These are phyloP conservation scores for Rubroshorea leprosula DNA, from an alignment of 345 rosid species.

Conservation along the genomic window DNA sequence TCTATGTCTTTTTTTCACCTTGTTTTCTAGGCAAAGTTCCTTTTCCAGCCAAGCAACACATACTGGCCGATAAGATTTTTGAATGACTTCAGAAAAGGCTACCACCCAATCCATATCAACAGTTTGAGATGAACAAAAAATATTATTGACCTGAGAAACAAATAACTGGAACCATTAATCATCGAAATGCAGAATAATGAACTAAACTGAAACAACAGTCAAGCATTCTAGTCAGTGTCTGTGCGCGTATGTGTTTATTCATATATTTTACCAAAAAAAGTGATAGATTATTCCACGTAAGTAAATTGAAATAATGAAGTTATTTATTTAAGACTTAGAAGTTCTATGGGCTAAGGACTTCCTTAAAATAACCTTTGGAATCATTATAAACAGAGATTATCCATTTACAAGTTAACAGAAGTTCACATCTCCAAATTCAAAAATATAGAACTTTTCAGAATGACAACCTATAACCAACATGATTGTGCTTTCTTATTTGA, in stretches of 20 bases:
- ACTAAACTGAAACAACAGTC: background rate
- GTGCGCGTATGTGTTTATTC: too few species aligned
- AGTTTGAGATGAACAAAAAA: conserved; percentile 20
- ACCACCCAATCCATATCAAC: conserved; percentile 40
- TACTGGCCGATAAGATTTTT: conserved; percentile 42
- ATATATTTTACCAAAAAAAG: background rate
- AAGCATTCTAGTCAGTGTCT: background rate
- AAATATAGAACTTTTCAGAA: too few species aligned
- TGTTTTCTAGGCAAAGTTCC: conserved; percentile 43
- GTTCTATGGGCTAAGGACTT: too few species aligned
- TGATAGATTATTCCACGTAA: background rate
- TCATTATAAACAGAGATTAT: too few species aligned
- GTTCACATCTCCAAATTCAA: too few species aligned
- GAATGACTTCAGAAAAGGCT: conserved; percentile 39
- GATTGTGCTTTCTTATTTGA: background rate
- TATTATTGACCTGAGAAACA: conserved; percentile 50
- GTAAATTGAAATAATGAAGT: background rate
- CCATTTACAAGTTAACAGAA: too few species aligned
- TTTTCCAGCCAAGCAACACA: conserved; percentile 62
- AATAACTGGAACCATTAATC: background rate
- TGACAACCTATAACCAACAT: background rate
- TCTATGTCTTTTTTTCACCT: conserved; percentile 31
- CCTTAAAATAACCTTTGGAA: too few species aligned
- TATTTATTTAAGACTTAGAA: background rate
- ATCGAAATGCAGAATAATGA: conserved; percentile 8